Conservation (phyloP, 2,329 filamentous ascomycete species). For the Sporothrix pallida region DNA sequence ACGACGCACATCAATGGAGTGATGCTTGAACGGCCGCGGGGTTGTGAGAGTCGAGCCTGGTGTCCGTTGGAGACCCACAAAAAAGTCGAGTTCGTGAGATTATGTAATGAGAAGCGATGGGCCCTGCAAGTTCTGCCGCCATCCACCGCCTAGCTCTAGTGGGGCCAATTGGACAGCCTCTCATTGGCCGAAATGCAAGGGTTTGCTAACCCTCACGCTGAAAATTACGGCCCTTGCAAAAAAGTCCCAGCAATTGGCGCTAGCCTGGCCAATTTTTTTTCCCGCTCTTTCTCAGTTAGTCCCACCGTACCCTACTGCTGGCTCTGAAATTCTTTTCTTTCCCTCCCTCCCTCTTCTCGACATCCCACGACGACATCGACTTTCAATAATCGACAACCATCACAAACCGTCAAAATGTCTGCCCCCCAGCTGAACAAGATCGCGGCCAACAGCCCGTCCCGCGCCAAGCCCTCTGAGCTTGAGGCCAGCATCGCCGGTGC, state of each 20-base stretch:
- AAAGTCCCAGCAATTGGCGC: slow-evolving; percentile 14
- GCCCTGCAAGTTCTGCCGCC: not conserved
- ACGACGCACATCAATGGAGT: no score
- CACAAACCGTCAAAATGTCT: slow-evolving; percentile 54
- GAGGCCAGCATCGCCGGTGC: slow-evolving; percentile 96
- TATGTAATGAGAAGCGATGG: not conserved
- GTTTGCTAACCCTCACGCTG: slow-evolving; percentile 31
- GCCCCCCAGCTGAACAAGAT: slow-evolving; percentile 91
- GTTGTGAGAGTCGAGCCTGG: not conserved
- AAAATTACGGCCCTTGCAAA: slow-evolving; percentile 22
- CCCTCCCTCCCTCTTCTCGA: slow-evolving; percentile 6
- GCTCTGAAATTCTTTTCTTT: slow-evolving; percentile 12
- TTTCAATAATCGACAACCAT: slow-evolving; percentile 27
- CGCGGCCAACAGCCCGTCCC: slow-evolving; percentile 93
- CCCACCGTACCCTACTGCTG: slow-evolving; percentile 7
- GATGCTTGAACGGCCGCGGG: not conserved
- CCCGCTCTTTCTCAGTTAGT: slow-evolving; percentile 1
- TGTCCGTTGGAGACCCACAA: not conserved
- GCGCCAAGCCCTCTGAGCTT: slow-evolving; percentile 94
- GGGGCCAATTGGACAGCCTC: not conserved
- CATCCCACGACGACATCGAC: slow-evolving; percentile 9
- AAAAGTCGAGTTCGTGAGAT: not conserved
- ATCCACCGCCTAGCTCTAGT: not conserved
- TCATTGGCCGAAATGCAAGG: slow-evolving; percentile 28
- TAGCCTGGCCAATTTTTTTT: slow-evolving; percentile 31